A percentile compares a stretch with the other conserved stretches of the same genome.
Conservation (phyloP, 495 filamentous ascomycete genomes). For the Trichoderma reesei region DNA sequence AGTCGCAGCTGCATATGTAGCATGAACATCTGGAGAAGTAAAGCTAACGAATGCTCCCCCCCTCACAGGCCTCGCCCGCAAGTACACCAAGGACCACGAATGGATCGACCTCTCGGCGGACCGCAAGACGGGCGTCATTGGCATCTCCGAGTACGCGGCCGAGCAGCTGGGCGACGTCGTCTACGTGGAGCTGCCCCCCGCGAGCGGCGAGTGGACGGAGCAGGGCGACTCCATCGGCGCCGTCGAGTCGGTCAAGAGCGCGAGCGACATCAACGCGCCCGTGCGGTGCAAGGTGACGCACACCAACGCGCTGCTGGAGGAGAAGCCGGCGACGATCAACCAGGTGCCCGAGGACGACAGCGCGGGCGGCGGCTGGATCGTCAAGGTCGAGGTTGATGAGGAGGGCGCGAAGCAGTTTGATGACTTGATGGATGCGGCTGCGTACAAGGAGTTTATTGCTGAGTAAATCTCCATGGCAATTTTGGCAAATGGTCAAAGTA, state of each 20-base stretch:
- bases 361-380: constrained; percentile 86
- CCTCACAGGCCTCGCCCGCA: constrained; percentile 52
- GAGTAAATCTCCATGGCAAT: too few relatives aligned
- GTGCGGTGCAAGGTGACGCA: constrained; percentile 64
- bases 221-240: constrained; percentile 79
- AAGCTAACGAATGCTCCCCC: constrained; percentile 11
- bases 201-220: constrained; percentile 48
- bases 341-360: constrained; percentile 57
- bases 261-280: constrained; percentile 89
- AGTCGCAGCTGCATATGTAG: neutral
- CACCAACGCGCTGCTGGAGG: constrained; percentile 62
- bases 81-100: constrained; percentile 95
- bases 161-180: constrained; percentile 89
- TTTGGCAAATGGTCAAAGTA: too few relatives aligned
- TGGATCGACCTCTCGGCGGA: constrained; percentile 83
- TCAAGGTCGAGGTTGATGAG: constrained; percentile 67
- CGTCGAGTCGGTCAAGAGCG: constrained; percentile 96
- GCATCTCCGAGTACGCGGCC: constrained; percentile 86
- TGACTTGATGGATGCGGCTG: constrained; percentile 57
- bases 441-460: constrained; percentile 60
- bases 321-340: constrained; percentile 81
- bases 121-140: constrained; percentile 60
- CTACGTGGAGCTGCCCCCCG: constrained; percentile 81
- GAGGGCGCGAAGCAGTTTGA: constrained; percentile 55
- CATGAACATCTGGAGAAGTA: neutral